Base-by-base conservation (phyloP, 192 early-diverging fungal species). In the Dissophora ornata region DNA sequence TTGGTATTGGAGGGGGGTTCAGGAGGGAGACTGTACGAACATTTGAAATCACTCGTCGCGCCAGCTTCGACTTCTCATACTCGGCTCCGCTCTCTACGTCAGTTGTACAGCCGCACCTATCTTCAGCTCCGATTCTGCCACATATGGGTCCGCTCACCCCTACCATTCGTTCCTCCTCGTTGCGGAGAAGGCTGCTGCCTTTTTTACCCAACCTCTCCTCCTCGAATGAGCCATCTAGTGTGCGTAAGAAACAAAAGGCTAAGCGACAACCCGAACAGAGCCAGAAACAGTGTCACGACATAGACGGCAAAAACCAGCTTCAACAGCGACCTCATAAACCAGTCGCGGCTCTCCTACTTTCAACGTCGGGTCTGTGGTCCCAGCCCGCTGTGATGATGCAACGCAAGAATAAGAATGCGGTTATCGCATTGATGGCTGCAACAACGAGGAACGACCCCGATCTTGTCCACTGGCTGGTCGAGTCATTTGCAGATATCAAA, bases 401-500 rank as follows among this genome's bases (percentile, higher is more conserved):
- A 28, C 73, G 73, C 46, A 77, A 67, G 53, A 77, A 36, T 47
- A 28, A 59, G 24, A 77, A 77, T 25, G 63, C 64, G 0, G 73
- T 77, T 0, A 52, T 77, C 9, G 73, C 73, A 29, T 45, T 77
- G 24, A 77, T 77, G 73, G 73, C 73, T 9, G 65, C 73, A 13
- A 48, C 44, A 15, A 57, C 45, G 1, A 50, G 73, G 30, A 77
- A 77, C 64, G 73, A 77, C 18, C 73, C 65, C 0, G 30, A 12
- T 10, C 40, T 77, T 2, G 73, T 77, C 15, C 53, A 45, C 2
- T 77, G 73, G 73, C 12, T 77, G 46, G 40, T 77, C 38, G 73
- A 77, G 53, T 45, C 73, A 1, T 67, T 77, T 57, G 63, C 73
- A 4, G 73, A 77, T 36, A 77, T 77, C 38, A 67, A 77, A 19